Evolutionary conservation across 2,329 filamentous ascomycete species (phyloP).

Genomic region (Diaporthe destruens): DNA sequence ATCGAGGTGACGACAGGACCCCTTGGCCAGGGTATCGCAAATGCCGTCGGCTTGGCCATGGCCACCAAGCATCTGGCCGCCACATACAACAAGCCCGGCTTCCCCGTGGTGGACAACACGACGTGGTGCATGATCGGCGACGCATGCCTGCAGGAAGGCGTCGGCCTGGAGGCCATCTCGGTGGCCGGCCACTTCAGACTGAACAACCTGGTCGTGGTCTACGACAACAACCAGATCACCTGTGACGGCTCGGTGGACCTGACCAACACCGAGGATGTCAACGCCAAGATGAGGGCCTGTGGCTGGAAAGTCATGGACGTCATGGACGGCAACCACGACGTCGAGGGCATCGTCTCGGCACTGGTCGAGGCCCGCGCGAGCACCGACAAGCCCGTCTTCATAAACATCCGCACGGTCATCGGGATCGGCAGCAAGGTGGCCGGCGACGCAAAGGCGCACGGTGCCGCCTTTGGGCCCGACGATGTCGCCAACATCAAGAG

Average conservation of each 20-base stretch:
- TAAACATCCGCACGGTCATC: conserved; percentile 70
- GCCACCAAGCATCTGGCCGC: conserved; percentile 65
- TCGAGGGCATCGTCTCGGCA: conserved; percentile 59
- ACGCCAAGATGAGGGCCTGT: conserved; percentile 65
- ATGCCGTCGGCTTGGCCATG: conserved; percentile 68
- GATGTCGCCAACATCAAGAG: conserved; percentile 68
- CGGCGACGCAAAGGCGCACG: conserved; percentile 66
- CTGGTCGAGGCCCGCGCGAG: conserved; percentile 56
- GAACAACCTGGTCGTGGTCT: conserved; percentile 63
- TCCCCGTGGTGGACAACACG: conserved; percentile 61
- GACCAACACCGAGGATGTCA: conserved; percentile 66
- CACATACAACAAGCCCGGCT: conserved; percentile 62
- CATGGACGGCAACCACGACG: conserved; percentile 61
- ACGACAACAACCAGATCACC: conserved; percentile 70
- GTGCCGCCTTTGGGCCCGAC: conserved; percentile 66
- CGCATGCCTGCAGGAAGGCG: conserved; percentile 68
- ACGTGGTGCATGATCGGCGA: conserved; percentile 69
- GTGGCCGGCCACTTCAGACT: conserved; percentile 64
- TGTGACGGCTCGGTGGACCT: conserved; percentile 67
- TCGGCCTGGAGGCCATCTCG: conserved; percentile 66
- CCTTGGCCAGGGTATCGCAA: conserved; percentile 68
- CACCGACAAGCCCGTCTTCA: conserved; percentile 64
- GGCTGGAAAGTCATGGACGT: conserved; percentile 67
- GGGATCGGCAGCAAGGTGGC: conserved; percentile 61
- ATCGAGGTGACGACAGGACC: conserved; percentile 70